Percentiles rank a stretch among this genome's conserved stretches.
Evolutionary conservation across 495 filamentous ascomycete species (phyloP).

Genomic region (Filosporella fistucella): DNA sequence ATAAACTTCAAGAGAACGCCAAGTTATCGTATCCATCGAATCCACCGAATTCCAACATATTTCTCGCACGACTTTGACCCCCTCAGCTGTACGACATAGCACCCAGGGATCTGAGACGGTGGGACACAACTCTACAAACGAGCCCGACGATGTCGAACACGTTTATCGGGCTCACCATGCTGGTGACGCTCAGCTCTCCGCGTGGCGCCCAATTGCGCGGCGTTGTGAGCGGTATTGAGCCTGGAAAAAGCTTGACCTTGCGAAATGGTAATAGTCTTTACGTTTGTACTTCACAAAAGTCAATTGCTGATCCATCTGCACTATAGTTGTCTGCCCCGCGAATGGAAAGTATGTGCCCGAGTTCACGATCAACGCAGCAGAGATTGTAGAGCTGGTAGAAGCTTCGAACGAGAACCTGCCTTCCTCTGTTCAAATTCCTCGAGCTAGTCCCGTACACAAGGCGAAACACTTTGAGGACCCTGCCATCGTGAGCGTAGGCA

Average conservation of each 20-base stretch:
- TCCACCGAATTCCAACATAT: neutral
- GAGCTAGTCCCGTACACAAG: conserved; percentile 7
- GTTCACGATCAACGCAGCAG: conserved; percentile 29
- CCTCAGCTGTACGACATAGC: no score
- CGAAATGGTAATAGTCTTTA: conserved; percentile 60
- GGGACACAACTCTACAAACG: neutral
- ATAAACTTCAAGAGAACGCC: no score
- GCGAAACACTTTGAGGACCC: conserved; percentile 42
- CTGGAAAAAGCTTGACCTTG: conserved; percentile 69
- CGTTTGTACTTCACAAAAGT: neutral
- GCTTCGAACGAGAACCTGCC: conserved; percentile 21
- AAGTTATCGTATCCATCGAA: no score
- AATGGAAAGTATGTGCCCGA: conserved; percentile 30
- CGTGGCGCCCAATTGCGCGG: conserved; percentile 64
- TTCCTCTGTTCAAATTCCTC: neutral
- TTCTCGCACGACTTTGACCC: no score
- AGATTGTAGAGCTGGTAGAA: conserved; percentile 36
- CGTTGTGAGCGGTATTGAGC: conserved; percentile 63
- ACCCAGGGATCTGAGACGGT: neutral
- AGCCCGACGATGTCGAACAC: conserved; percentile 30
- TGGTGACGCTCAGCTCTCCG: conserved; percentile 67
- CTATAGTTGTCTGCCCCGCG: conserved; percentile 19
- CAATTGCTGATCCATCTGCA: conserved; percentile 5
- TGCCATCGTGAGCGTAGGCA: conserved; percentile 47
- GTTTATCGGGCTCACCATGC: conserved; percentile 76